Evolutionary conservation across 148 eudicot species (phyloP).

Genomic region (Suaeda aralocaspica): DNA sequence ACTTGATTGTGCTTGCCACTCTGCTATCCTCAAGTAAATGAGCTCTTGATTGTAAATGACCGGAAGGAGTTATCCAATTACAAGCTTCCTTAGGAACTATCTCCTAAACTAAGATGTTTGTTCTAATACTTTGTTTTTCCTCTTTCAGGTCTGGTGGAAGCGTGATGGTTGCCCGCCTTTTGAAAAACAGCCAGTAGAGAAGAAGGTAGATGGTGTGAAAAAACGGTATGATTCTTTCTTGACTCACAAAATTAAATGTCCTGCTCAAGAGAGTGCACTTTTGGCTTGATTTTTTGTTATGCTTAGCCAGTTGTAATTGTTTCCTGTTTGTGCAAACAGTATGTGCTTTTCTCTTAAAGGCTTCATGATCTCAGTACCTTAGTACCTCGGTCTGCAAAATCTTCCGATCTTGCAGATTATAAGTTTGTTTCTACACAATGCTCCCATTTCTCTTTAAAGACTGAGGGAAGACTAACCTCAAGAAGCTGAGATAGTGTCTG

Average conservation of each 20-base stretch:
- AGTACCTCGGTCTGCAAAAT: too few relatives aligned
- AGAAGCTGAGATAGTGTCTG: too few relatives aligned
- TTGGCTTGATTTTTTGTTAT: not conserved
- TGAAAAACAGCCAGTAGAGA: constrained; percentile 72
- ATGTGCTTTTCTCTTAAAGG: too few relatives aligned
- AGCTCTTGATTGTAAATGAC: not conserved
- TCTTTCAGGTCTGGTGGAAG: constrained; percentile 94
- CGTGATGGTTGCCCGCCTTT: constrained; percentile 96
- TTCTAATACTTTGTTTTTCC: not conserved
- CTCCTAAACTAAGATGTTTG: not conserved
- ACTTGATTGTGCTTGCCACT: constrained; percentile 3
- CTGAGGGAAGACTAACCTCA: too few relatives aligned
- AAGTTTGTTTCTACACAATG: too few relatives aligned
- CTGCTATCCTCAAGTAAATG: not conserved
- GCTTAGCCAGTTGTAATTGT: not conserved
- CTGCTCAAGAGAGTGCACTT: not conserved
- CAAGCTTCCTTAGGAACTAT: not conserved
- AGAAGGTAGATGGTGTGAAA: constrained; percentile 63
- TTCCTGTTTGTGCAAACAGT: not conserved
- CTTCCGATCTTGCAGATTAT: too few relatives aligned
- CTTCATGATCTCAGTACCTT: too few relatives aligned
- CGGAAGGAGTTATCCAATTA: not conserved
- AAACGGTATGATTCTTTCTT: constrained; percentile 57
- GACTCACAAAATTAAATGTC: not conserved
- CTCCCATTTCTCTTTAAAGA: too few relatives aligned